These are phyloP conservation scores for Beauveria bassiana DNA, from an alignment of 2,329 filamentous ascomycete genomes.

Conservation along the genomic window DNA sequence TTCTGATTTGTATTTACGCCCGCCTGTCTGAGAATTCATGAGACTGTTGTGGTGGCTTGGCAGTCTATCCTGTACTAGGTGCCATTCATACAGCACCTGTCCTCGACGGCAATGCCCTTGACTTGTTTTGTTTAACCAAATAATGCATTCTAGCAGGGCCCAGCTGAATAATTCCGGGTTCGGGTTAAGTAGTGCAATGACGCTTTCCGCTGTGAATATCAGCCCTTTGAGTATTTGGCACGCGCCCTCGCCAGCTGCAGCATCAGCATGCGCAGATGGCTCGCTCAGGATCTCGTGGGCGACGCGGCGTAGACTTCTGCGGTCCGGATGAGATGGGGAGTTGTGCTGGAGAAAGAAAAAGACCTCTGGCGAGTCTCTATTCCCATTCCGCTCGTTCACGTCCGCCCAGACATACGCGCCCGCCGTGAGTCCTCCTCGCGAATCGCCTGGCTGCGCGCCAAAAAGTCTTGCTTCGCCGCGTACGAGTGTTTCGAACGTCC, in stretches of 20 bases:
- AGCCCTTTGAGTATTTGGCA: neutral
- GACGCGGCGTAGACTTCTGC: neutral
- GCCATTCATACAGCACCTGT: no score
- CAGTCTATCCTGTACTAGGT: no score
- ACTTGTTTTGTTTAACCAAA: no score
- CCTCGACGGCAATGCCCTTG: no score
- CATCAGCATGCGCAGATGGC: neutral
- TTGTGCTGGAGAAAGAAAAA: no score
- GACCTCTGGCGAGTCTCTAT: no score
- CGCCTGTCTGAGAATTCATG: no score
- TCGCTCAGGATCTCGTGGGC: neutral
- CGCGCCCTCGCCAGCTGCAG: neutral
- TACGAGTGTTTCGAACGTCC: constrained; percentile 59
- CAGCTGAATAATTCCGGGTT: no score
- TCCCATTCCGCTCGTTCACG: constrained; percentile 13
- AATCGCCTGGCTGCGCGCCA: constrained; percentile 55
- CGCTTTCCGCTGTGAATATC: neutral
- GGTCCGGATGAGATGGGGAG: no score
- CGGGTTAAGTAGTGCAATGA: neutral
- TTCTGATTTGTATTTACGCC: no score
- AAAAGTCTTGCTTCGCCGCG: constrained; percentile 54
- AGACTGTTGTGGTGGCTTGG: no score
- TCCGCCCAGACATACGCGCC: constrained; percentile 38
- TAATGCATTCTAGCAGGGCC: no score
- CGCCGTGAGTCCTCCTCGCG: constrained; percentile 53